These are phyloP conservation scores for Penicillium angulare DNA, from an alignment of 495 filamentous ascomycete species.

Conservation along the genomic window DNA sequence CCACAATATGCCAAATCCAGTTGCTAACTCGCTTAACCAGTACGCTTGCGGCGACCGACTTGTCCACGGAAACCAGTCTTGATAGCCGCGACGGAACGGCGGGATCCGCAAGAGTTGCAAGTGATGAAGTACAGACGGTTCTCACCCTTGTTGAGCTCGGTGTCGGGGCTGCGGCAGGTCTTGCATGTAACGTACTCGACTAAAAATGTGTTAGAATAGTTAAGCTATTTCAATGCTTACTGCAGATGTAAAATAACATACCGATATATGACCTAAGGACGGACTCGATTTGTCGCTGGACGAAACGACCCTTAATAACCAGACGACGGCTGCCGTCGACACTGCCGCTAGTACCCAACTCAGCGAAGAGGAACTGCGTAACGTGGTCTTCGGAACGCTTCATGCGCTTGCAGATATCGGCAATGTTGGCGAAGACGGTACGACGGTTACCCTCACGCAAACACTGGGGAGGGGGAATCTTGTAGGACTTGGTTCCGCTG, in stretches of 20 bases:
- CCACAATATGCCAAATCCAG: slow-evolving; percentile 11
- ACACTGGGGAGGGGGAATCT: slow-evolving; percentile 98
- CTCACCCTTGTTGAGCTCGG: slow-evolving; percentile 96
- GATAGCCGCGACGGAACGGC: slow-evolving; percentile 92
- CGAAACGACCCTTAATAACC: slow-evolving; percentile 98
- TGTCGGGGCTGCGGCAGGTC: slow-evolving; percentile 92
- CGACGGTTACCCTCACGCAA: slow-evolving; percentile 99
- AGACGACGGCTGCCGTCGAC: slow-evolving; percentile 90
- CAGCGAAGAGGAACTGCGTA: slow-evolving; percentile 93
- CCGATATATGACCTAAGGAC: slow-evolving; percentile 91
- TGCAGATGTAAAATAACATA: slow-evolving; percentile 40
- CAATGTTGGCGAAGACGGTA: slow-evolving; percentile 98
- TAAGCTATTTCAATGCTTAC: neutral
- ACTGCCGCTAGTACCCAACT: slow-evolving; percentile 93
- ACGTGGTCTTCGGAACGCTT: slow-evolving; percentile 97
- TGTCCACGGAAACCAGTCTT: slow-evolving; percentile 99
- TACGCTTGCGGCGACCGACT: slow-evolving; percentile 87
- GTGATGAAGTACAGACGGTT: slow-evolving; percentile 89
- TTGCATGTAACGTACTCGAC: slow-evolving; percentile 99
- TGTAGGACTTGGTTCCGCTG: slow-evolving; percentile 87
- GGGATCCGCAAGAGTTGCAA: slow-evolving; percentile 84
- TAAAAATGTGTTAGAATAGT: slow-evolving; percentile 29
- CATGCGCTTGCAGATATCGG: slow-evolving; percentile 90
- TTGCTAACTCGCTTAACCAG: slow-evolving; percentile 31
- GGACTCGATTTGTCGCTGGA: slow-evolving; percentile 97